Evolutionary conservation across 345 rosid species (phyloP), one percentile per base, ranked within the genome.

Genomic region (Crucihimalaya himalaica): DNA sequence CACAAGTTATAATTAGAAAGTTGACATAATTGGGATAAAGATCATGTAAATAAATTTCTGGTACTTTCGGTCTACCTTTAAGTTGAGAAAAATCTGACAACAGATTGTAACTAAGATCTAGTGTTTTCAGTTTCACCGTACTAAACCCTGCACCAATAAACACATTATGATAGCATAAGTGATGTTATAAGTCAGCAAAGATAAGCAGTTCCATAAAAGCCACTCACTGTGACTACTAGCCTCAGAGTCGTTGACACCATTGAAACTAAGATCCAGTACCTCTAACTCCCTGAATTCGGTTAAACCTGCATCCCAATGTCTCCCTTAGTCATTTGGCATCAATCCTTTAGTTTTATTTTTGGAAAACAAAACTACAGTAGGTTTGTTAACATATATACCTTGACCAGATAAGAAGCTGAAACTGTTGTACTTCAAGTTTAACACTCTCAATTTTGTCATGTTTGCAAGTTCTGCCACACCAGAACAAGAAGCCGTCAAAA

Each of bases 341-440:
- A 39, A 40, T 15, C 7, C 27, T 6, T 39, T 53, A 13, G 14
- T 15, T 28, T n/a, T 0, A 7, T 31, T 29, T 29, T 16, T 23
- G 54, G 20, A 50, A 7, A 0, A 50, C 1, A 21, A 50, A 50
- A 20, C 15, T 50, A 50, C 28, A 50, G 10, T 0, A 20, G 15
- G 54, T 50, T 20, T 20, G 35, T 9, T 20, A 14, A 60, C 13
- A 20, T 46, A 43, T 57, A 8, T 70, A 70, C 73, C 73, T 69
- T 57, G 65, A 45, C 2, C 46, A 2, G 65, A 69, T 7, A 70
- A 70, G 56, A 57, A 70, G 57, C 66, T 70, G 66, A 70, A 70
- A 15, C 48, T 46, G 27, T 58, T 70, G 19, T 70, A 57, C 56
- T 45, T 57, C 13, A 46, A 70, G 56, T 70, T 46, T 4, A 70